Conservation (phyloP, 73 alveolate genomes). For the Symbiodinium pilosum region DNA sequence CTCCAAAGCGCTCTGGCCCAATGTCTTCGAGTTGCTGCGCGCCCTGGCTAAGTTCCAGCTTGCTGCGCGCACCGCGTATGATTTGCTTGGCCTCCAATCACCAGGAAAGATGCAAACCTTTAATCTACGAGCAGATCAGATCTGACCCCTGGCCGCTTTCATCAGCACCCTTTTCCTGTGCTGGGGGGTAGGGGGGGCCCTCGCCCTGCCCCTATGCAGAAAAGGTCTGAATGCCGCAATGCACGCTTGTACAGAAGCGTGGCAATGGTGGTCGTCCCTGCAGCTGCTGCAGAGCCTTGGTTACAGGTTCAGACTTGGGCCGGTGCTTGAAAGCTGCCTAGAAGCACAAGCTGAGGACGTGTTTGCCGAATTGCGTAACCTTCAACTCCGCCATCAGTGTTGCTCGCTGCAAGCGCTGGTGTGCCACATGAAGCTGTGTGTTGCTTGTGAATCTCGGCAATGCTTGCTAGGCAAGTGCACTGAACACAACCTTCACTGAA, state of each 20-base stretch:
- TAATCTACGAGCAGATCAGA: not conserved
- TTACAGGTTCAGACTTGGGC: constrained; percentile 7
- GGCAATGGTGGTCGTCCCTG: constrained; percentile 31
- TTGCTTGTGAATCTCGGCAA: too few species aligned
- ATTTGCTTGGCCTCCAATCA: not conserved
- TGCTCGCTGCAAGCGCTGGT: too few species aligned
- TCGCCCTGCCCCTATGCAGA: not conserved
- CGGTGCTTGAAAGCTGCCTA: too few species aligned
- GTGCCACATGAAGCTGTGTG: too few species aligned
- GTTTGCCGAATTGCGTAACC: constrained; percentile 2
- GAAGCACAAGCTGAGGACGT: constrained; percentile 22
- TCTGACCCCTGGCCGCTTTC: not conserved
- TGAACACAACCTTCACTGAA: too few species aligned
- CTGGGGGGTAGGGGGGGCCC: too few species aligned
- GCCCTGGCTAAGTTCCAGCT: not conserved
- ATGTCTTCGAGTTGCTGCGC: not conserved
- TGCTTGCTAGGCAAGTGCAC: too few species aligned
- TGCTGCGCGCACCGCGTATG: too few species aligned
- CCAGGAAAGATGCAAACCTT: not conserved
- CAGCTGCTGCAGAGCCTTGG: constrained; percentile 18
- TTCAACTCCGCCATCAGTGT: constrained; percentile 49
- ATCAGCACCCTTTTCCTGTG: not conserved
- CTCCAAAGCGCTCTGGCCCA: not conserved
- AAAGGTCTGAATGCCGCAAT: not conserved
- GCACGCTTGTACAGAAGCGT: constrained; percentile 16